These are phyloP conservation scores for Nelumbo lutea DNA, from an alignment of 164 flowering plant species.

Conservation along the genomic window DNA sequence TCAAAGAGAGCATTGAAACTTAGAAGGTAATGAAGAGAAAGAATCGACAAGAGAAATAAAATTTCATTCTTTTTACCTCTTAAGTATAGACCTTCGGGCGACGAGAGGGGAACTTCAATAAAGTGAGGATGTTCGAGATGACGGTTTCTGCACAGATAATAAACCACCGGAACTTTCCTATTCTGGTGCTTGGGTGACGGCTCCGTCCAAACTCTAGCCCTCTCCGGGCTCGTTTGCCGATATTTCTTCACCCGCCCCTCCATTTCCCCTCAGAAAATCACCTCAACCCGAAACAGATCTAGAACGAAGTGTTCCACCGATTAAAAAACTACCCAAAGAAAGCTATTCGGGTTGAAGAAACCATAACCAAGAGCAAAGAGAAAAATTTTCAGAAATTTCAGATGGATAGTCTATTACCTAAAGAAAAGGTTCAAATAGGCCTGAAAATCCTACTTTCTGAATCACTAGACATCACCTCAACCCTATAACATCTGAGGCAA, in stretches of 20 bases:
- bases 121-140: slow-evolving; percentile 99
- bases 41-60: neutral
- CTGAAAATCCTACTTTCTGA: slow-evolving; percentile 1
- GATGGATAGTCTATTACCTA: neutral
- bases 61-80: slow-evolving; percentile 44
- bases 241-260: slow-evolving; percentile 67
- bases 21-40: neutral
- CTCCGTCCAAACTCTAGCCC: slow-evolving; percentile 74
- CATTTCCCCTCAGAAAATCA: slow-evolving; percentile 31
- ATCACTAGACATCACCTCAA: neutral
- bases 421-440: neutral
- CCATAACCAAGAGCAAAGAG: neutral
- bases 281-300: slow-evolving; percentile 10
- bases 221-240: slow-evolving; percentile 76
- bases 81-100: slow-evolving; percentile 73
- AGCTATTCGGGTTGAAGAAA: neutral
- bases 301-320: neutral
- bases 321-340: neutral
- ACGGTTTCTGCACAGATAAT: slow-evolving; percentile 77
- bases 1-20: slow-evolving; percentile 1
- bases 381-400: neutral
- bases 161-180: slow-evolving; percentile 72
- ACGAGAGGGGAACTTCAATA: slow-evolving; percentile 79
- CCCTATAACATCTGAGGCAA: slow-evolving; percentile 6
- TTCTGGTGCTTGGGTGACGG: slow-evolving; percentile 62